phyloP scores from a whole-genome alignment of 495 filamentous ascomycete species.

The Rostrohypoxylon terebratum region DNA sequence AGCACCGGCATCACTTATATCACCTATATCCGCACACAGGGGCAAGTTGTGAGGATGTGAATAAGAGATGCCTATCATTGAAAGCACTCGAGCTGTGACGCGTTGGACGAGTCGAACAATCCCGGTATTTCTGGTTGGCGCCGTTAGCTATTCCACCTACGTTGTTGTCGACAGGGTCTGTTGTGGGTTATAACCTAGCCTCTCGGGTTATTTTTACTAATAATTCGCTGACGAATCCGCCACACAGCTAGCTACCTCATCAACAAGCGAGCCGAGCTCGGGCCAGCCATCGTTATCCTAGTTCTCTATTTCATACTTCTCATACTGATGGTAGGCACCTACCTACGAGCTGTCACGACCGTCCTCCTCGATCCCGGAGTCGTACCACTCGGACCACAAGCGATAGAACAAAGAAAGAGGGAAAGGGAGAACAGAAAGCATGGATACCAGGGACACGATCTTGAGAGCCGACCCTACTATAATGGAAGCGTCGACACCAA shows the following conservation, averaged over 20 bases:
- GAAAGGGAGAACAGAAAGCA: constrained; percentile 43
- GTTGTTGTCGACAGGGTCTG: constrained; percentile 58
- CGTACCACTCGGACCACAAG: constrained; percentile 67
- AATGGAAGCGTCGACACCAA: constrained; percentile 51
- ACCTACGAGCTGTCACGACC: constrained; percentile 73
- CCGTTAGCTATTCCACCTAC: constrained; percentile 56
- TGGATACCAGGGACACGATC: constrained; percentile 47
- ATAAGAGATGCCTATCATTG: constrained; percentile 47
- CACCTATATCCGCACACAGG: constrained; percentile 2
- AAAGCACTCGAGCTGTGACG: constrained; percentile 54
- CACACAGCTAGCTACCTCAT: constrained; percentile 73
- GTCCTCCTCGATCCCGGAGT: constrained; percentile 77
- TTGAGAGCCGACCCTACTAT: constrained; percentile 56
- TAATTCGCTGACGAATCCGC: constrained; percentile 12
- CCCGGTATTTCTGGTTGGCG: constrained; percentile 53
- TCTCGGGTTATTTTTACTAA: constrained; percentile 6
- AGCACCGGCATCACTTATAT: neutral
- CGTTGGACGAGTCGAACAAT: constrained; percentile 61
- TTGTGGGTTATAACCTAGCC: constrained; percentile 46
- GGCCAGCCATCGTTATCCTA: constrained; percentile 74
- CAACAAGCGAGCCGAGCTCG: constrained; percentile 59
- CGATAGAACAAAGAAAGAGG: constrained; percentile 46
- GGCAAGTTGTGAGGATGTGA: constrained; percentile 41
- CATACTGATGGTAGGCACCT: constrained; percentile 71
- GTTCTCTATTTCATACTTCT: constrained; percentile 78